These are phyloP conservation scores for Asclepias syriaca DNA, from an alignment of 257 asterid species.

Conservation along the genomic window DNA sequence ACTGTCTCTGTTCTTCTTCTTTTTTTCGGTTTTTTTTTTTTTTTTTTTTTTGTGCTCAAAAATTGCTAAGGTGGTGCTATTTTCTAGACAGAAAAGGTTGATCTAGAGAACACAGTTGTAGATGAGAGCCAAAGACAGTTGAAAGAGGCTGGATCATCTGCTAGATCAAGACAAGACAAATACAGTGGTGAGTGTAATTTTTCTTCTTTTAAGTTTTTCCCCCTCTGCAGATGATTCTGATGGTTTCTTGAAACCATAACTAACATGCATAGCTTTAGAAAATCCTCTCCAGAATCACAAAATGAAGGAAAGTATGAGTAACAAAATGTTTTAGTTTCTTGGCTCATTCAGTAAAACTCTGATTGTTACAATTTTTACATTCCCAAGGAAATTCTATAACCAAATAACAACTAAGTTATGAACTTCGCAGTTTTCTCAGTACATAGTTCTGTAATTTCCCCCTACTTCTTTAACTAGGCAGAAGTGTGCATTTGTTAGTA, in stretches of 20 bases:
- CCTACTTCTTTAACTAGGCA: background rate
- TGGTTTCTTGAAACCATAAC: background rate
- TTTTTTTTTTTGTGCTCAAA: constrained; percentile 23
- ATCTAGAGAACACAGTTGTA: constrained; percentile 92
- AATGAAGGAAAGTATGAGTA: background rate
- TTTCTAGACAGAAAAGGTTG: constrained; percentile 94
- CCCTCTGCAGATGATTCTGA: background rate
- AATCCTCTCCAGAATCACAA: background rate
- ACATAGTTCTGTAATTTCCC: background rate
- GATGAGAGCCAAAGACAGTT: constrained; percentile 93
- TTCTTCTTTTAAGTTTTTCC: background rate
- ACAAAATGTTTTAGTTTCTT: background rate
- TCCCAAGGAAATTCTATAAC: background rate
- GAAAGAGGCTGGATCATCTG: constrained; percentile 56
- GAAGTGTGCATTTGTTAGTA: background rate
- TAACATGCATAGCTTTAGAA: background rate
- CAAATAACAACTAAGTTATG: background rate
- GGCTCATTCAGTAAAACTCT: background rate
- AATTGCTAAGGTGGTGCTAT: constrained; percentile 8
- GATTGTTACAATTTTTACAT: background rate
- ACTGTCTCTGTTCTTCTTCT: background rate
- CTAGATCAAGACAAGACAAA: constrained; percentile 76
- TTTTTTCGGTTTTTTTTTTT: too few relatives aligned
- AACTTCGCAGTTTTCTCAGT: background rate
- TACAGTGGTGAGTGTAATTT: constrained; percentile 57